Evolutionary conservation across 2,329 filamentous ascomycete genomes (phyloP), one percentile per base, ranked within the genome.

Genomic region (Celoporthe dispersa): DNA sequence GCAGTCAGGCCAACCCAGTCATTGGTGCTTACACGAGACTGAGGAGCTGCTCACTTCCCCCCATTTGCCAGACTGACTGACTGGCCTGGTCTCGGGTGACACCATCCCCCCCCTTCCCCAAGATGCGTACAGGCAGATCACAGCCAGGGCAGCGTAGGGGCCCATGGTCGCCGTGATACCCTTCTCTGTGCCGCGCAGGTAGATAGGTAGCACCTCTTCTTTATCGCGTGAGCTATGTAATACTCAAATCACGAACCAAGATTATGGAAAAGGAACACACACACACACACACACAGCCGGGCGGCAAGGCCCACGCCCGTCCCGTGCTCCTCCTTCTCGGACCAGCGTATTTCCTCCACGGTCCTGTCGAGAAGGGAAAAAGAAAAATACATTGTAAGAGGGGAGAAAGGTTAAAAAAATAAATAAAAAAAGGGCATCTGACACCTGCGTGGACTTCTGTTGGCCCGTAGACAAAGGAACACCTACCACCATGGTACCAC

Each of bases 11-110:
- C 53, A 28, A 57, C 53, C 14, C 22, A 35, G 6, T 33, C 33
- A 60, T 60, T 60, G 57, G 57, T 60, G 57, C 57, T 60, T 60
- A 60, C 57, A 60, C 57, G 57, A 60, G 57, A 48, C 44, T n/a
- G n/a, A 7, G n/a, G 44, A 48, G 44, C 9, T 48, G 44, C 44
- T 48, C 19, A 8, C 41, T 22, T 8, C 19, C 16, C 31, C 9
- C 31, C 31, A n/a, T 5, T 5, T 8, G 25, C 28, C 53, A 16
- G n/a, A 31, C 2, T 57, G 28, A 6, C 11, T 57, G 44, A n/a
- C 19, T 48, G 44, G 22, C 22, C 44, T 44, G 41, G 41, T 44
- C 19, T 44, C 6, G 41, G 41, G 16, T 44, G 41, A 16, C 39
- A 41, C 39, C 39, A 41, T n/a, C n/a, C n/a, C n/a, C n/a, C n/a